Percentiles rank a stretch among this genome's conserved stretches.
These are phyloP conservation scores for Kodamaea suecica DNA, from an alignment of 1,139 yeast species.

Conservation along the genomic window DNA sequence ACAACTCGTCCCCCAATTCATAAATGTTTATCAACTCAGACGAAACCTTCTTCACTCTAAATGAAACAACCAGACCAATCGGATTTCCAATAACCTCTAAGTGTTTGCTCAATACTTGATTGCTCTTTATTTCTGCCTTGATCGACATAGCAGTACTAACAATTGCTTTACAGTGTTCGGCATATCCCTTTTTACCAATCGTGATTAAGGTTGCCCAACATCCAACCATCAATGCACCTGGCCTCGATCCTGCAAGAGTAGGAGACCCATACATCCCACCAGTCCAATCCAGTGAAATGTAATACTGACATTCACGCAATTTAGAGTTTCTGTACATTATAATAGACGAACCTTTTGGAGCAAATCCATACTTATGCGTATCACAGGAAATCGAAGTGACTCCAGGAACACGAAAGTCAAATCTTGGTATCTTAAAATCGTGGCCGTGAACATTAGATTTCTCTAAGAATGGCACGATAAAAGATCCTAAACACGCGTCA, in stretches of 20 bases:
- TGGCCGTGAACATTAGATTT: conserved; percentile 54
- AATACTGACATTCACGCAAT: conserved; percentile 79
- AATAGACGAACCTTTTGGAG: conserved; percentile 93
- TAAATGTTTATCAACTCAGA: conserved; percentile 54
- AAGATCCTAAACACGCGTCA: conserved; percentile 94
- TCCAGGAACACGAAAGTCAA: conserved; percentile 87
- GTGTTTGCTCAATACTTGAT: conserved; percentile 37
- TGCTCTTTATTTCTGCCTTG: conserved; percentile 42
- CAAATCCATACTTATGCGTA: conserved; percentile 96
- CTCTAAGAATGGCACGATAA: conserved; percentile 77
- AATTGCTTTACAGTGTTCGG: conserved; percentile 61
- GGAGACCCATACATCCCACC: conserved; percentile 98
- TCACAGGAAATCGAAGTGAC: conserved; percentile 98
- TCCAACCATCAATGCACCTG: conserved; percentile 95
- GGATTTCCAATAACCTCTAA: conserved; percentile 80
- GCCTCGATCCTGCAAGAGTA: conserved; percentile 93
- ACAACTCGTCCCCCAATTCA: conserved; percentile 67
- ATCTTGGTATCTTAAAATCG: conserved; percentile 46
- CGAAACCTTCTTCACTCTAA: conserved; percentile 44
- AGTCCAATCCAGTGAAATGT: conserved; percentile 78
- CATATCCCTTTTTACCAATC: conserved; percentile 80
- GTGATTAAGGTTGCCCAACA: conserved; percentile 92
- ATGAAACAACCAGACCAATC: conserved; percentile 73
- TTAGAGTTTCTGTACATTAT: conserved; percentile 76
- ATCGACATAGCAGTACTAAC: conserved; percentile 61